These are phyloP conservation scores for Blumeria hordei DNA, from an alignment of 2,329 filamentous ascomycete species.

Conservation along the genomic window DNA sequence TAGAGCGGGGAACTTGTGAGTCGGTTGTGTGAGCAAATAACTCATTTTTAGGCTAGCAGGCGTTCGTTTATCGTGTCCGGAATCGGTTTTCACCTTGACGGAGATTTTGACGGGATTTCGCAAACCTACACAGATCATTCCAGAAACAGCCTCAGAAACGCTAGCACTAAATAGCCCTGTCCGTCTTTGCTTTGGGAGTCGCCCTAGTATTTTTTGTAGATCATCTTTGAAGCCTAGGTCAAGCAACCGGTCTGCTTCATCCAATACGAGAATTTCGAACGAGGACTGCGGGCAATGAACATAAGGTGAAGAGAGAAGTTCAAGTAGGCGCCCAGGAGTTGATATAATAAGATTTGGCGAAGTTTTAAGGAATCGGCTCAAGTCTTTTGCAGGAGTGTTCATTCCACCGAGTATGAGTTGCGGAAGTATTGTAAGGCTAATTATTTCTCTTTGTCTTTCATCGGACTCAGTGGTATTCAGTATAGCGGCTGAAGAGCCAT, in stretches of 20 bases:
- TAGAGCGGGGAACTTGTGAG: constrained; percentile 57
- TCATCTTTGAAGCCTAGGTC: constrained; percentile 90
- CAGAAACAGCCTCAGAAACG: constrained; percentile 82
- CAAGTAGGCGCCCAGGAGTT: constrained; percentile 72
- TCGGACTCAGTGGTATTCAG: constrained; percentile 29
- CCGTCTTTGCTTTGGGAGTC: constrained; percentile 74
- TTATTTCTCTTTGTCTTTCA: constrained; percentile 24
- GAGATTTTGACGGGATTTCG: constrained; percentile 88
- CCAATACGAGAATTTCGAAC: constrained; percentile 78
- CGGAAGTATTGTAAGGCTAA: constrained; percentile 40
- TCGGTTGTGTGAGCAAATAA: constrained; percentile 51
- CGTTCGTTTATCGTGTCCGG: constrained; percentile 63
- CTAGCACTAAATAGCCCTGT: constrained; percentile 89
- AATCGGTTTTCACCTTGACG: constrained; percentile 65
- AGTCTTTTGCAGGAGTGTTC: constrained; percentile 60
- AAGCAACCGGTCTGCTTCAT: constrained; percentile 79
- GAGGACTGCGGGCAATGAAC: constrained; percentile 72
- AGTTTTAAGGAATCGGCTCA: constrained; percentile 60
- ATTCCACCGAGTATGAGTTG: constrained; percentile 72
- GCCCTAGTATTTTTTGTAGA: constrained; percentile 58
- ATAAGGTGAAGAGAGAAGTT: constrained; percentile 64
- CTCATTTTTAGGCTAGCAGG: constrained; percentile 85
- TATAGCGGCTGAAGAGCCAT: constrained; percentile 49
- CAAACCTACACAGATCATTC: constrained; percentile 76
- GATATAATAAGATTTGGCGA: constrained; percentile 77